Evolutionary conservation across 306 rosid species (phyloP), one percentile per base, ranked within the genome.

Genomic region (Adenanthera pavonina): DNA sequence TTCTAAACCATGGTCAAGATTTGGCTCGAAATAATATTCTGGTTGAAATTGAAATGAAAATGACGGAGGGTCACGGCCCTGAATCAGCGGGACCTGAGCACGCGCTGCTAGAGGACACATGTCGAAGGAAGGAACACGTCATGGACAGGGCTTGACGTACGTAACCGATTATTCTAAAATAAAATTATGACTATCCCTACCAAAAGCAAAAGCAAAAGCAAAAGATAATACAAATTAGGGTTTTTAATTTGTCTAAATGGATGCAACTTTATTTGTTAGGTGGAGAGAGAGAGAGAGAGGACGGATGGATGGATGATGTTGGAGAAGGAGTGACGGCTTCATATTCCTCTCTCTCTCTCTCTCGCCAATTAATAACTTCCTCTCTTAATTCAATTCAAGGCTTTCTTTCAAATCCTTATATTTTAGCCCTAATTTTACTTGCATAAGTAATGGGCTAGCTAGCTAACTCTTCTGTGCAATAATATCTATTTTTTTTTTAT

Each of bases 321-420:
- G 95, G 93, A 88, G 90, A 91, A 95, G 92, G 99, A 95, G 99
- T 95, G 95, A 95, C 97, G 98, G 97, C 94, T 93, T 87, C 16
- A 87, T 87, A 88, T 88, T 95, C 97, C 92, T 84, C 77, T 25
- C 30, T 25, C 30, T 25, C 44, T 57, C 68, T 82, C 82, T 72
- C n/a, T 68, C 82, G 78, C 87, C 94, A 91, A 86, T 91, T 62
- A 25, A 25, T 25, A 25, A 25, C 30, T 25, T 25, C 30, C 30
- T 25, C 30, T 25, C 30, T 25, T 25, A 25, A 25, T 25, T 25
- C 30, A 25, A 25, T 25, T 25, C 30, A 25, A 25, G 30, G 30
- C 30, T 48, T 56, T 51, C 81, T 68, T 76, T 60, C 30, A 15
- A 36, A 2, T 65, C 43, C 4, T 35, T 6, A 1, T 35, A 2